Conservation (phyloP, 1,284 basidiomycete species). For the Sporisorium exsertum region DNA sequence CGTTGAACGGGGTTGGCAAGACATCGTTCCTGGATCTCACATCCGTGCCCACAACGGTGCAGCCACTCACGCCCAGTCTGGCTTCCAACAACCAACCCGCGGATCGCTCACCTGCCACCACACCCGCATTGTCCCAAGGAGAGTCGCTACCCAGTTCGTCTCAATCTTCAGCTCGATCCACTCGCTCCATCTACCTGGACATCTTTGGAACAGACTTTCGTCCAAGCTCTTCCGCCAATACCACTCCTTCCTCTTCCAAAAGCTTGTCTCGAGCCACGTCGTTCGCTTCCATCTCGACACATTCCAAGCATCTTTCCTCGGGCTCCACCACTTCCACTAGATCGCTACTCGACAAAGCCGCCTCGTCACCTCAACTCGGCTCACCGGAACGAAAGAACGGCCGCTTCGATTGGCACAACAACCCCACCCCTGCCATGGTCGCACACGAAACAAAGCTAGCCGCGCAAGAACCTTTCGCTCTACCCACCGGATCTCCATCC, state of each 20-base stretch:
- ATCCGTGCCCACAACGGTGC: background rate
- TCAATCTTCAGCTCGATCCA: conserved; percentile 30
- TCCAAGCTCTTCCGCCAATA: conserved; percentile 3
- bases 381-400: conserved; percentile 50
- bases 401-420: conserved; percentile 52
- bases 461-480: conserved; percentile 19
- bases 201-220: conserved; percentile 50
- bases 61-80: conserved; percentile 28
- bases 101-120: conserved; percentile 13
- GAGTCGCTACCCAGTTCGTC: conserved; percentile 33
- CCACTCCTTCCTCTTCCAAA: conserved; percentile 11
- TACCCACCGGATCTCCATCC: conserved; percentile 32
- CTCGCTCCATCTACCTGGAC: conserved; percentile 40
- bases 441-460: conserved; percentile 34
- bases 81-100: conserved; percentile 18
- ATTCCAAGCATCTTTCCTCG: conserved; percentile 5
- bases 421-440: conserved; percentile 48
- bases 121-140: conserved; percentile 35
- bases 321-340: conserved; percentile 9
- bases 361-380: conserved; percentile 53
- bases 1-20: conserved; percentile 37
- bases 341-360: conserved; percentile 38
- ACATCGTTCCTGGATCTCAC: conserved; percentile 34
- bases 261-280: conserved; percentile 17
- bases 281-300: conserved; percentile 24